A percentile compares a stretch with the other conserved stretches of the same genome.
phyloP scores from a whole-genome alignment of 2,329 filamentous ascomycete species.

The Penicillium sumatraense region DNA sequence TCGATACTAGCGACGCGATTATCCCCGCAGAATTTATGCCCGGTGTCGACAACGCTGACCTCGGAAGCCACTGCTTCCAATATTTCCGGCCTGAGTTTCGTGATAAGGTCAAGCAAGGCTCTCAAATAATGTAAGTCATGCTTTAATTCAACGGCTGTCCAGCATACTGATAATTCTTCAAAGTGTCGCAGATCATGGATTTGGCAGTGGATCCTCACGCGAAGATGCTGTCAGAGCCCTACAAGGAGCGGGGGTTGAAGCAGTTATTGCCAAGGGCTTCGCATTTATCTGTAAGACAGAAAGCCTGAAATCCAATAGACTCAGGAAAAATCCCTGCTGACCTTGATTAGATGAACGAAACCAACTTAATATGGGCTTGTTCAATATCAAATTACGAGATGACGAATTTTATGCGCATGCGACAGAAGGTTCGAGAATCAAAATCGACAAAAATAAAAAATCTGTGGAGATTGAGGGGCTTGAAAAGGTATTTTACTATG shows the following conservation, averaged over 20 bases:
- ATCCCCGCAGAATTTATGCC: slow-evolving; percentile 15
- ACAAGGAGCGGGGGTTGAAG: slow-evolving; percentile 41
- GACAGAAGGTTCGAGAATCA: slow-evolving; percentile 39
- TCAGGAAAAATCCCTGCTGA: not conserved
- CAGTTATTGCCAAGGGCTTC: slow-evolving; percentile 50
- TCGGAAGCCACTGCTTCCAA: slow-evolving; percentile 26
- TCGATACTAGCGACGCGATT: slow-evolving; percentile 2
- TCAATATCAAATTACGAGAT: slow-evolving; percentile 47
- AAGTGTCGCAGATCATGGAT: slow-evolving; percentile 48
- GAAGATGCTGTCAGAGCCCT: slow-evolving; percentile 49
- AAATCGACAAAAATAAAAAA: slow-evolving; percentile 33
- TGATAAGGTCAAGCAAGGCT: slow-evolving; percentile 39
- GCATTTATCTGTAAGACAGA: slow-evolving; percentile 46
- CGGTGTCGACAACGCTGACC: slow-evolving; percentile 11
- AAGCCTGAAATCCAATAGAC: too few species aligned
- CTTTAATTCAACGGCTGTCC: not conserved
- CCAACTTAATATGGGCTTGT: slow-evolving; percentile 48
- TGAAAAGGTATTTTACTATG: slow-evolving; percentile 1
- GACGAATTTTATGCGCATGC: slow-evolving; percentile 43
- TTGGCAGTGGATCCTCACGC: slow-evolving; percentile 52
- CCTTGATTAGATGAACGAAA: slow-evolving; percentile 39
- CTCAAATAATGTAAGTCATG: slow-evolving; percentile 36
- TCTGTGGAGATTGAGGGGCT: not conserved
- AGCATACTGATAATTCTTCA: not conserved
- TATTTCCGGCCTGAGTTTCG: slow-evolving; percentile 49